These are phyloP conservation scores for Termitomyces sp. DNA, from an alignment of 1,284 basidiomycete species.

Conservation along the genomic window DNA sequence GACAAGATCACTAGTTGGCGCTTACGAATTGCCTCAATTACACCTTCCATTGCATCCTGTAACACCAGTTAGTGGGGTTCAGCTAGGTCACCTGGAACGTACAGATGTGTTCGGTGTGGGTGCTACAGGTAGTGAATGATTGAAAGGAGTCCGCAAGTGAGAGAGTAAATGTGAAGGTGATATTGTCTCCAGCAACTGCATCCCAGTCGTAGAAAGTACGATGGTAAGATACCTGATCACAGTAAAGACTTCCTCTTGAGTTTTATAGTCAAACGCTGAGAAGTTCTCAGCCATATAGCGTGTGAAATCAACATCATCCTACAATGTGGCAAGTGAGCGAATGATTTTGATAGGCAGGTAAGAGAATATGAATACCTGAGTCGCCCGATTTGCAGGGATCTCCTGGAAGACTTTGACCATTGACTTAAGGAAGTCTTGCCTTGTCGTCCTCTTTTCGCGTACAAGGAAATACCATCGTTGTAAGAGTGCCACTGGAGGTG, in stretches of 20 bases:
- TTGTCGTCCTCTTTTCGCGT: constrained; percentile 79
- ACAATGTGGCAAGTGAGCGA: constrained; percentile 2
- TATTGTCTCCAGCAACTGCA: constrained; percentile 68
- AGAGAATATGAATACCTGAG: constrained; percentile 35
- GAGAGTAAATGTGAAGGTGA: constrained; percentile 66
- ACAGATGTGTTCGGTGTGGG: constrained; percentile 5
- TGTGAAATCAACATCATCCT: constrained; percentile 79
- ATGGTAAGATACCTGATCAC: constrained; percentile 80
- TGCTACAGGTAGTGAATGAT: constrained; percentile 8
- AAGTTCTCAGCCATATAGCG: constrained; percentile 96
- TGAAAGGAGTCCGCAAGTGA: constrained; percentile 43
- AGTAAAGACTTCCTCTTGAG: constrained; percentile 86
- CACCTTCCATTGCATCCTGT: constrained; percentile 15
- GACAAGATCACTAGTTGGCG: not conserved
- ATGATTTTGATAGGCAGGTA: not conserved
- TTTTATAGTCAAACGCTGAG: constrained; percentile 88
- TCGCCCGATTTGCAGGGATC: constrained; percentile 37
- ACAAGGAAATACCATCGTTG: constrained; percentile 90
- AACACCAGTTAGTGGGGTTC: not conserved
- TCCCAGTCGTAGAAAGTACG: constrained; percentile 80
- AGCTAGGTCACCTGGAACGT: not conserved
- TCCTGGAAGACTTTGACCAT: constrained; percentile 78
- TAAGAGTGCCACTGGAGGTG: constrained; percentile 66
- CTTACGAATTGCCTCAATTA: constrained; percentile 9
- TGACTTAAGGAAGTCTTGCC: constrained; percentile 84